Evolutionary conservation across 2,329 filamentous ascomycete genomes (phyloP), one percentile per base, ranked within the genome.

Genomic region (Teratosphaeria destructans): DNA sequence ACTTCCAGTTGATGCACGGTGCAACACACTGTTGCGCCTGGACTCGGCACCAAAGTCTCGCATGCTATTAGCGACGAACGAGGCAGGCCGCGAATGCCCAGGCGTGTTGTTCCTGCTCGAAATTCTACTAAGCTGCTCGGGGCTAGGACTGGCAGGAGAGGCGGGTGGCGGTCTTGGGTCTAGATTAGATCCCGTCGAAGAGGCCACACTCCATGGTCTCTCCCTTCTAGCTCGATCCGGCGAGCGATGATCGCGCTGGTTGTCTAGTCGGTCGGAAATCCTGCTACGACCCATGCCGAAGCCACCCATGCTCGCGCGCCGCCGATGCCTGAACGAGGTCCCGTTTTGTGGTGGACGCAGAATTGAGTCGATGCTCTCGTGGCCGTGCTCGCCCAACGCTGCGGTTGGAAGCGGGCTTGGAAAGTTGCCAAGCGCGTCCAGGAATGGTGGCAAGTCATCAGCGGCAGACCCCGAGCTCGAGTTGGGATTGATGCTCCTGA

Each of bases 141-240:
- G 70, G 23, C 80, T 80, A 32, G 79, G 78, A 56, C 83, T 84
- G 14, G 84, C 83, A 23, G 84, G 84, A 2, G 84, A 85, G 1
- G 83, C 84, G 5, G 84, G 84, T 54, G 84, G 84, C 54, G 84
- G 84, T 60, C 82, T 75, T 54, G 84, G 82, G 19, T 83, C 70
- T 32, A 64, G 62, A 32, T 59, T 66, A 6, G 69, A 71, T 10
- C 43, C 43, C 43, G 62, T 62, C 11, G 70, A 67, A 59, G 68
- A 71, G 16, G 70, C 70, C 27, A 72, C 64, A 60, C 70, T 72
- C 70, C 70, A 72, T 3, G 70, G 70, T 23, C 70, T 63, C 54
- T 70, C 67, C 65, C 70, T 74, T 49, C 73, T 70, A 7, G 43
- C 43, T 53, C 74, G 70, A 54, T 79, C 77, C 19, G 74, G 73